Evolutionary conservation across 2,329 filamentous ascomycete species (phyloP), one percentile per base, ranked within the genome.

Genomic region (Pyricularia pennisetigena): DNA sequence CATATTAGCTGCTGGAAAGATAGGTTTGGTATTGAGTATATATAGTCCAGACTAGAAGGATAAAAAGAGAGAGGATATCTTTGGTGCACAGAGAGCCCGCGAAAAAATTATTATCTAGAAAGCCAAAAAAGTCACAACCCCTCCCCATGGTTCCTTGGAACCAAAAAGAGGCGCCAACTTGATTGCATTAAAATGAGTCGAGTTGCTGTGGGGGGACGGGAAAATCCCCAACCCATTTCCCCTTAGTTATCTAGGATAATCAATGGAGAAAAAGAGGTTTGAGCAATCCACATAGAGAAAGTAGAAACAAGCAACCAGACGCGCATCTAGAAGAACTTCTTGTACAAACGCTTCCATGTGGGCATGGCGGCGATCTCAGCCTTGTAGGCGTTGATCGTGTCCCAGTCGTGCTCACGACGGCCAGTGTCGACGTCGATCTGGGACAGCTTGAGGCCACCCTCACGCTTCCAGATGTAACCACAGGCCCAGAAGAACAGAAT

Each of bases 391-490:
- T 88, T 84, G 77, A 89, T 88, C 59, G 79, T 79, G 12, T 89
- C 86, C 86, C 86, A 90, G 75, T 91, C 84, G 66, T 89, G 82
- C 76, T 86, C 83, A 69, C 88, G 83, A 57, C 88, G 84, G 70
- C 88, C 88, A 30, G 82, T 83, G 74, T 91, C 88, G 68, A 91
- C 82, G 72, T 91, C 88, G 69, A 92, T 90, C 71, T 90, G 78
- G 30, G 81, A 77, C 2, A 85, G 75, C 28, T 75, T 82, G 68
- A 88, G 79, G 85, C 86, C 90, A 23, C 84, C 83, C 28, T 80
- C 76, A 61, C 85, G 80, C 82, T 91, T 91, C 88, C 88, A 91
- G 70, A 86, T 16, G 74, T 84, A 90, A 7, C 88, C 86, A 64
- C 75, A 74, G 63, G 79, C 65, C 82, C 84, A 88, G 76, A 88